phyloP scores from a whole-genome alignment of 768 basidiomycete genomes.

The Naganishia friedmannii region DNA sequence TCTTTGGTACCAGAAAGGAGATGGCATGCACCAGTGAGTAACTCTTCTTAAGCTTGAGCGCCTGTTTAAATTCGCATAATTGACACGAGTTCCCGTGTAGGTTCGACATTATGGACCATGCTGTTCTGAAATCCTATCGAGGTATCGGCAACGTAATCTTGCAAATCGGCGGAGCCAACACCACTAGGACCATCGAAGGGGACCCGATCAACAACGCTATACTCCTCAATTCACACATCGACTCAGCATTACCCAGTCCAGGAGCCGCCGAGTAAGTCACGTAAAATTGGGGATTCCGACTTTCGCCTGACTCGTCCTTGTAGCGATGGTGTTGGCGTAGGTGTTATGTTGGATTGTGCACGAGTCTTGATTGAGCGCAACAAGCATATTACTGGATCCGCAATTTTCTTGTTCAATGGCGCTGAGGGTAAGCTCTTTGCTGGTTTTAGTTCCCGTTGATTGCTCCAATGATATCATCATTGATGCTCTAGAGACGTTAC shows the following conservation, averaged over 20 bases:
- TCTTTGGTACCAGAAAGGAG: slow-evolving; percentile 84
- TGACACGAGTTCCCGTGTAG: slow-evolving; percentile 52
- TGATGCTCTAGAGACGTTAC: slow-evolving; percentile 65
- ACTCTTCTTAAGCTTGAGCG: slow-evolving; percentile 18
- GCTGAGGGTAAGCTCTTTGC: slow-evolving; percentile 60
- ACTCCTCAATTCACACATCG: slow-evolving; percentile 83
- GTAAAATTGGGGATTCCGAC: background rate
- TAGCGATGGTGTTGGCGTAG: slow-evolving; percentile 83
- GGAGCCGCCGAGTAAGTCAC: slow-evolving; percentile 51
- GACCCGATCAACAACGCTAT: slow-evolving; percentile 75
- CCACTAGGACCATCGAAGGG: slow-evolving; percentile 58
- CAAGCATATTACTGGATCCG: slow-evolving; percentile 70
- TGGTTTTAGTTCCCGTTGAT: background rate
- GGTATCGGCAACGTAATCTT: slow-evolving; percentile 85
- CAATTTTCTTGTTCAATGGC: slow-evolving; percentile 88
- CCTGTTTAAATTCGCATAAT: background rate
- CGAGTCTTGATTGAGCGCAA: slow-evolving; percentile 67
- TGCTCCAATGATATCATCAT: background rate
- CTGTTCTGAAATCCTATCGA: slow-evolving; percentile 78
- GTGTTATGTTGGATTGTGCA: slow-evolving; percentile 85
- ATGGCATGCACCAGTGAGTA: slow-evolving; percentile 77
- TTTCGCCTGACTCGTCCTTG: slow-evolving; percentile 53
- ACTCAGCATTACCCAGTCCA: slow-evolving; percentile 83
- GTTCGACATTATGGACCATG: slow-evolving; percentile 85
- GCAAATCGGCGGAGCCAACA: slow-evolving; percentile 62